phyloP scores from a whole-genome alignment of 1,139 yeast genomes.

The Suzukiozyma palmioleophila region DNA sequence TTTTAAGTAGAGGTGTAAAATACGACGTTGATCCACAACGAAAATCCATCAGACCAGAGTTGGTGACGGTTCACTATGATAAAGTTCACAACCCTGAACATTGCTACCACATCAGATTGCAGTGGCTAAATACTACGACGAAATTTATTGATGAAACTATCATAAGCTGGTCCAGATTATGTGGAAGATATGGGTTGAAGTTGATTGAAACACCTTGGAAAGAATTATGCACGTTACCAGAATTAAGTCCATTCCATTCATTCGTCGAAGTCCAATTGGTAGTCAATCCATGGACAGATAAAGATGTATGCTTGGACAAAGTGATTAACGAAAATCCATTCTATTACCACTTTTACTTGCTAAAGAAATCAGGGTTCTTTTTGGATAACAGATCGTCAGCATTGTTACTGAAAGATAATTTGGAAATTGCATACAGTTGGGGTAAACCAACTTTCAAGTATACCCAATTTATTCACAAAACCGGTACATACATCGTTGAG shows the following conservation, averaged over 20 bases:
- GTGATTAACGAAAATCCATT: constrained; percentile 45
- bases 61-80: constrained; percentile 82
- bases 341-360: constrained; percentile 59
- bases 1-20: constrained; percentile 57
- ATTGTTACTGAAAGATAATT: constrained; percentile 49
- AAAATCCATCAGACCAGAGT: constrained; percentile 73
- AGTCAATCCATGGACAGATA: constrained; percentile 63
- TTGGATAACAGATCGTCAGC: constrained; percentile 77
- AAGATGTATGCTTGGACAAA: constrained; percentile 50
- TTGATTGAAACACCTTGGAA: constrained; percentile 93
- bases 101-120: constrained; percentile 85
- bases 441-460: constrained; percentile 78
- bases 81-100: constrained; percentile 92
- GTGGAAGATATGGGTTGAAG: constrained; percentile 81
- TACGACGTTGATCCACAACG: constrained; percentile 73
- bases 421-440: constrained; percentile 79
- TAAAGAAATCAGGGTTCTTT: constrained; percentile 68
- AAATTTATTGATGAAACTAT: constrained; percentile 87
- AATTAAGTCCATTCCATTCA: constrained; percentile 82
- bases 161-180: constrained; percentile 72
- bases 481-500: constrained; percentile 90
- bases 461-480: constrained; percentile 84
- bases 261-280: constrained; percentile 64
- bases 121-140: constrained; percentile 91
- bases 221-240: constrained; percentile 75